A percentile compares a stretch with the other conserved stretches of the same genome.
Conservation (phyloP, 2,329 filamentous ascomycete species). For the Amphichorda felina region DNA sequence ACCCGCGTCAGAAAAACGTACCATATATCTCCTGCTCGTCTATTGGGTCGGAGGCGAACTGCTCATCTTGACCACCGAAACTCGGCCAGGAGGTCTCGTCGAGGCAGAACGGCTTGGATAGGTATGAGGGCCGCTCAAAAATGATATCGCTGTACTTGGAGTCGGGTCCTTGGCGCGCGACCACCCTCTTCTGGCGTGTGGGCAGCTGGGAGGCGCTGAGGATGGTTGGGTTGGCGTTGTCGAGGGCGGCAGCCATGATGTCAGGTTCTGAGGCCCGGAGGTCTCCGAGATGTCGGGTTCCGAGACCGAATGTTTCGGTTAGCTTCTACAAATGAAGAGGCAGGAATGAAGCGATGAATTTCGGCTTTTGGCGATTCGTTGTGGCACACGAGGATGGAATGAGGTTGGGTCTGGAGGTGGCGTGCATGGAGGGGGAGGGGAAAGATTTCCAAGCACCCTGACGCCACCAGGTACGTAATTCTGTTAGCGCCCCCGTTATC, state of each 20-base stretch:
- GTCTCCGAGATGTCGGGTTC: too few relatives aligned
- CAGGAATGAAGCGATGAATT: neutral
- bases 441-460: conserved; percentile 1
- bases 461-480: too few relatives aligned
- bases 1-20: too few relatives aligned
- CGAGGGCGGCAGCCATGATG: conserved; percentile 22
- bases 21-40: conserved; percentile 97
- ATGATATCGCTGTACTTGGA: conserved; percentile 34
- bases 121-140: conserved; percentile 30
- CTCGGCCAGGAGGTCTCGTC: conserved; percentile 15
- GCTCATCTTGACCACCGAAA: conserved; percentile 22
- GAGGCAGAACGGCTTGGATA: conserved; percentile 25
- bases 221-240: conserved; percentile 90
- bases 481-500: too few relatives aligned
- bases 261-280: neutral
- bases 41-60: conserved; percentile 64
- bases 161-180: conserved; percentile 33
- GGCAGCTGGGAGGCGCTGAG: conserved; percentile 81
- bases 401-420: neutral
- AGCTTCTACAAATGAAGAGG: neutral
- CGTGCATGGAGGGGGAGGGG: neutral
- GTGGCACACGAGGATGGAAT: too few relatives aligned
- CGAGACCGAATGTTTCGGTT: too few relatives aligned
- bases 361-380: neutral
- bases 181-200: conserved; percentile 48